phyloP scores from a whole-genome alignment of 2,329 filamentous ascomycete species.

The Aspergillus sp. region DNA sequence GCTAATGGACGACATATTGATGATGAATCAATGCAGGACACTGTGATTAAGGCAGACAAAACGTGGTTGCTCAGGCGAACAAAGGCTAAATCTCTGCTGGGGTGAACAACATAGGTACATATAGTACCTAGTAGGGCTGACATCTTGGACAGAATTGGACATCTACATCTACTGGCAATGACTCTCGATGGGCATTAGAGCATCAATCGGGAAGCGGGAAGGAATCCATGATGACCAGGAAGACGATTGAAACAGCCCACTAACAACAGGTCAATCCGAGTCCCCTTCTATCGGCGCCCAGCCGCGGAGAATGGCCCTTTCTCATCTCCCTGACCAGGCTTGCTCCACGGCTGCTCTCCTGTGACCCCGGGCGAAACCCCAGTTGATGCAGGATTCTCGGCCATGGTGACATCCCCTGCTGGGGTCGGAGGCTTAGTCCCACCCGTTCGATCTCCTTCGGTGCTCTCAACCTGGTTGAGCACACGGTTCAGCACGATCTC shows the following conservation, averaged over 20 bases:
- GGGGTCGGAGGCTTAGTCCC: background rate
- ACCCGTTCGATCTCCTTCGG: background rate
- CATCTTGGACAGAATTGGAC: background rate
- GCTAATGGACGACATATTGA: background rate
- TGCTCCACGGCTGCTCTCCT: background rate
- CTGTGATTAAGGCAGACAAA: no score
- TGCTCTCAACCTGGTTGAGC: background rate
- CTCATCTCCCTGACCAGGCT: no score
- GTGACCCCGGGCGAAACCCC: background rate
- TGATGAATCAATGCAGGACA: background rate
- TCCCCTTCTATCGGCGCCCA: background rate
- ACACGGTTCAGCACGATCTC: background rate
- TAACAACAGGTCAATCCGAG: background rate
- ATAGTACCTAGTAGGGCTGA: background rate
- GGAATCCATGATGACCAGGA: background rate
- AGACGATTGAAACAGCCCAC: background rate
- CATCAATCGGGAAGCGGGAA: background rate
- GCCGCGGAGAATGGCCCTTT: background rate
- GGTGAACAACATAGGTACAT: background rate
- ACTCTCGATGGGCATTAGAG: background rate
- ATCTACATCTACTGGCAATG: background rate
- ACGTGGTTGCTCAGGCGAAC: background rate
- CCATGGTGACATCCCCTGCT: background rate
- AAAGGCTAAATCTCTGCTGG: background rate
- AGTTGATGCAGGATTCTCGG: background rate